Evolutionary conservation across 768 basidiomycete genomes (phyloP), one percentile per base, ranked within the genome.

Genomic region (Suillus bovinus): DNA sequence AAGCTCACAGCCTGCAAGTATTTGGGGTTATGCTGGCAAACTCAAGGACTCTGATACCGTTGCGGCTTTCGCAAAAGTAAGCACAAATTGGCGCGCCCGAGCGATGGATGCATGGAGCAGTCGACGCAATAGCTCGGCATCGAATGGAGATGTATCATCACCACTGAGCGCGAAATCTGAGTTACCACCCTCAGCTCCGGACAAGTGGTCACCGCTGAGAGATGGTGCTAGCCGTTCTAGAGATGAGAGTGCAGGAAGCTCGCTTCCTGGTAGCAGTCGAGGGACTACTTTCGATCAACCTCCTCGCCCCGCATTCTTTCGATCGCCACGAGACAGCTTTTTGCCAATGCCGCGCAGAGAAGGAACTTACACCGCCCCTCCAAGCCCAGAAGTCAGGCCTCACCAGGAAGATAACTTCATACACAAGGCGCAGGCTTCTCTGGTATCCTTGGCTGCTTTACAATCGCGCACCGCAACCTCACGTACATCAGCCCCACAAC

Each of bases 21-120:
- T 91, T 5, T 90, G 89, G 90, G 72, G 75, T 39, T 93, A 92
- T 69, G 88, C 91, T 0, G 89, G 85, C 66, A 90, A 86, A 69
- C 69, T 93, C 16, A 87, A 83, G 69, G 86, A 90, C 59, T 90
- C 90, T 2, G 89, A 92, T 68, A 77, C 90, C 1, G 79, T 86
- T 41, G 91, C 91, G 14, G 80, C 83, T 1, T 74, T 92, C 17
- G 79, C 91, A 2, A 93, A 91, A 74, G 86, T 82, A 59, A 86
- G 90, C 72, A 88, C 83, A 29, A 92, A 92, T 64, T 90, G 87
- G 87, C 82, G 84, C 22, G 89, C 89, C 22, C 87, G 80, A 66
- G 86, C 87, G 67, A 62, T 74, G 53, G 66, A 68, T 47, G 74
- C 71, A 17, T 76, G 74, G 75, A 58, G 67, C 27, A 68, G 63